Evolutionary conservation across 805 yeast species (phyloP).

Genomic region (Myxozyma sirexii): DNA sequence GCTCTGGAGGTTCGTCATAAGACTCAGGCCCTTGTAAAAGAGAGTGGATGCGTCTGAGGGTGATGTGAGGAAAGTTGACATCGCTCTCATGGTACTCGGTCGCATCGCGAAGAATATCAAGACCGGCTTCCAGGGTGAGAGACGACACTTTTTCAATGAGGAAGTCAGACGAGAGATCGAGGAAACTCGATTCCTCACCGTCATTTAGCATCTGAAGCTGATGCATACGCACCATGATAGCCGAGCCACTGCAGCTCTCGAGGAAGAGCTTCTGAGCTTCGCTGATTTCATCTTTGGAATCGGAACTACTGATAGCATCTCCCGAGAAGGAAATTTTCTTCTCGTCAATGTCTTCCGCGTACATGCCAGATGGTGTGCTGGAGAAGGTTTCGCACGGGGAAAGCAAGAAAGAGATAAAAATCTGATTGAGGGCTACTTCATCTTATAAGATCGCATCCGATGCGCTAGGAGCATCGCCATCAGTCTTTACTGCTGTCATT

Average conservation of each 20-base stretch:
- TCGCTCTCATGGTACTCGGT: conserved; percentile 48
- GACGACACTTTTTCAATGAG: not conserved
- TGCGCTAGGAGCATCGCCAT: no score
- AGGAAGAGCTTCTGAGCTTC: not conserved
- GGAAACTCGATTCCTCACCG: not conserved
- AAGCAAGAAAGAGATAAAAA: no score
- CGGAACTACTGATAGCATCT: no score
- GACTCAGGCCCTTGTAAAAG: conserved; percentile 38
- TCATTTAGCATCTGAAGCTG: not conserved
- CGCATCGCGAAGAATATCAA: conserved; percentile 45
- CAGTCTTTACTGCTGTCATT: no score
- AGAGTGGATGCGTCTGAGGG: conserved; percentile 41
- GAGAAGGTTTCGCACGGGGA: no score
- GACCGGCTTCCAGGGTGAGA: conserved; percentile 42
- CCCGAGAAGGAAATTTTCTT: no score
- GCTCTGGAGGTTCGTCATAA: conserved; percentile 4
- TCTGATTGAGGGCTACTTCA: no score
- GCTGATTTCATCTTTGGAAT: not conserved
- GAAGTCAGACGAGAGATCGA: not conserved
- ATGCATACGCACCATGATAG: not conserved
- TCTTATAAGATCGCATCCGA: no score
- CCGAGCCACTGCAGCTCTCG: not conserved
- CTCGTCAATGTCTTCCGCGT: no score
- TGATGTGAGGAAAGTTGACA: conserved; percentile 48
- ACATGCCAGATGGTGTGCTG: no score